phyloP scores from a whole-genome alignment of 73 alveolate genomes.

The Blepharisma stoltei region DNA sequence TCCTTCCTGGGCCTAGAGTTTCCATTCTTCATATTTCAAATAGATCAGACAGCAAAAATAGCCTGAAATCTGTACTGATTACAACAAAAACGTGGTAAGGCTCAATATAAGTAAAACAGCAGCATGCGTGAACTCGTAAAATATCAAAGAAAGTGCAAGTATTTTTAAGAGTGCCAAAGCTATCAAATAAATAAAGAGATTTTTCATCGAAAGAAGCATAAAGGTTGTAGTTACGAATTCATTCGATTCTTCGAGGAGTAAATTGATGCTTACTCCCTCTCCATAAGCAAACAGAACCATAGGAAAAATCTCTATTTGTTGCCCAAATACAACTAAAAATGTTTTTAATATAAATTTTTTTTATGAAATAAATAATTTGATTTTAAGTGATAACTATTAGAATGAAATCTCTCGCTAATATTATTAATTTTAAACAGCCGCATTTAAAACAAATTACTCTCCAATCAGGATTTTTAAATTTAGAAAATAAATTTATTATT shows the following conservation, averaged over 20 bases:
- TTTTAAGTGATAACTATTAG: too few species aligned
- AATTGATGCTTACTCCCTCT: not conserved
- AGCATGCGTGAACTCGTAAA: not conserved
- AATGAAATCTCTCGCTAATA: too few species aligned
- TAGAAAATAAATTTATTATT: too few species aligned
- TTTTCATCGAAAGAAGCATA: conserved; percentile 19
- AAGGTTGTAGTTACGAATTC: not conserved
- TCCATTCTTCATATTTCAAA: not conserved
- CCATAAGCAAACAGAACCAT: too few species aligned
- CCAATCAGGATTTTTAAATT: too few species aligned
- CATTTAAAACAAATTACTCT: too few species aligned
- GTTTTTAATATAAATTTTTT: too few species aligned
- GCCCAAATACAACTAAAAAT: too few species aligned
- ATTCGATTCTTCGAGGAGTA: not conserved
- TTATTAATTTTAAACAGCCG: too few species aligned
- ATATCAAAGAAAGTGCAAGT: not conserved
- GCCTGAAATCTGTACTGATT: not conserved
- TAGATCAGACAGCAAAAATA: not conserved
- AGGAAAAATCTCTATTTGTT: too few species aligned
- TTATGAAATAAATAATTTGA: too few species aligned
- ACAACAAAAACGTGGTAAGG: not conserved
- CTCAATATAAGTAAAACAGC: conserved; percentile 1
- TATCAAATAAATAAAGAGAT: not conserved
- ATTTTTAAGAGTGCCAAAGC: not conserved
- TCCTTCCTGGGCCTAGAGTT: not conserved